Conservation (phyloP, 2,329 filamentous ascomycete genomes). For the Fusarium sp. region DNA sequence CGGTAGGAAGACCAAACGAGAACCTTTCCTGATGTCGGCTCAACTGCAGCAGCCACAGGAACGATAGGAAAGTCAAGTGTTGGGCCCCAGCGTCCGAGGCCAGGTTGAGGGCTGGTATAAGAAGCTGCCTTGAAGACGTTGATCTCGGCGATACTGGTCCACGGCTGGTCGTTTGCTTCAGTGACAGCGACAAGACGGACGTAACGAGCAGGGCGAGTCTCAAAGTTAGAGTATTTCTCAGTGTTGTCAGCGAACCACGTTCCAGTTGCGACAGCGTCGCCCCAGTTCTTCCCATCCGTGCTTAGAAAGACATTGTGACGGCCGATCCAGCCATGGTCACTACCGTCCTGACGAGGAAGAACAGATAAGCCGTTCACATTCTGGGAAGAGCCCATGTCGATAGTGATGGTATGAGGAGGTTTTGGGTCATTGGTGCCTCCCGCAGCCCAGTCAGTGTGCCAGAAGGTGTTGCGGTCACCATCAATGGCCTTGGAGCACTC, state of each 20-base stretch:
- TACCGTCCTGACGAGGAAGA: constrained; percentile 20
- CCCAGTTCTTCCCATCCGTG: constrained; percentile 21
- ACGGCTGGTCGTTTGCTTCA: constrained; percentile 10
- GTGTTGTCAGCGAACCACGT: constrained; percentile 27
- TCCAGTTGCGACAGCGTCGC: constrained; percentile 10
- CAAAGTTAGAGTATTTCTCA: constrained; percentile 26
- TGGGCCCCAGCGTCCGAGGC: constrained; percentile 18
- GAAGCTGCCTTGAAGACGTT: constrained; percentile 24
- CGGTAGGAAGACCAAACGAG: constrained; percentile 20
- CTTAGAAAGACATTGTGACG: constrained; percentile 16
- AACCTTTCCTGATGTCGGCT: constrained; percentile 21
- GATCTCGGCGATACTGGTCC: constrained; percentile 30
- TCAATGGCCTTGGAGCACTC: constrained; percentile 28
- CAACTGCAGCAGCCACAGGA: constrained; percentile 27
- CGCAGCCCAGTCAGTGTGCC: constrained; percentile 7
- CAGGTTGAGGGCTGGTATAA: neutral
- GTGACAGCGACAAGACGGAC: constrained; percentile 10
- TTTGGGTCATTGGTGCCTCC: neutral
- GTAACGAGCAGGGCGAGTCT: constrained; percentile 22
- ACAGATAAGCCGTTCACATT: constrained; percentile 28
- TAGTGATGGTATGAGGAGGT: constrained; percentile 13
- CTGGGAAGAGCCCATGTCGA: constrained; percentile 13
- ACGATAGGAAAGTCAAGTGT: constrained; percentile 30
- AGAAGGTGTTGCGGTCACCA: constrained; percentile 13
- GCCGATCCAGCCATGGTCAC: neutral